Evolutionary conservation across 192 early-diverging fungal genomes (phyloP).

Genomic region (Mortierella alpina): DNA sequence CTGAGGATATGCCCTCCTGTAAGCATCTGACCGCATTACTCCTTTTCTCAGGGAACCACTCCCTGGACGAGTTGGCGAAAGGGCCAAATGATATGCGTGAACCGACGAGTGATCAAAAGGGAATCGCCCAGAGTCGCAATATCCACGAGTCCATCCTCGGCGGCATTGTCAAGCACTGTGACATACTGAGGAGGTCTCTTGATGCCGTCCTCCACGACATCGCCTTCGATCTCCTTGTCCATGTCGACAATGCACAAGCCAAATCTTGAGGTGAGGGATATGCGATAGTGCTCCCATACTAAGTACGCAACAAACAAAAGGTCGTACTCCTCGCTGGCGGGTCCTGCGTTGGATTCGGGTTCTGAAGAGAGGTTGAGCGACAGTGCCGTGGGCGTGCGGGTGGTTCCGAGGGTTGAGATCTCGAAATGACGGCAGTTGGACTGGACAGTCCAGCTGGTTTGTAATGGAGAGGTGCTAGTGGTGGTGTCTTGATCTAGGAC

Average conservation of each 20-base stretch:
- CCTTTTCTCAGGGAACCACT: no score
- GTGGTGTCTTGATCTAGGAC: neutral
- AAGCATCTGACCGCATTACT: no score
- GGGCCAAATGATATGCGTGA: constrained; percentile 26
- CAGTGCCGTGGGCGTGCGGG: neutral
- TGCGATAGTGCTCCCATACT: constrained; percentile 40
- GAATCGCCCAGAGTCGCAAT: constrained; percentile 32
- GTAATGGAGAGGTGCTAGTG: neutral
- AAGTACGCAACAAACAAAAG: constrained; percentile 32
- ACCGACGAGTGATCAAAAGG: constrained; percentile 23
- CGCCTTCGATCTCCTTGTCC: constrained; percentile 15
- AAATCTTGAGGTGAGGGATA: constrained; percentile 16
- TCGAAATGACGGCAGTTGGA: constrained; percentile 19
- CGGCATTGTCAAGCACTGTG: constrained; percentile 9
- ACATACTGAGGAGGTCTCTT: constrained; percentile 9
- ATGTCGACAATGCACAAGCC: constrained; percentile 36
- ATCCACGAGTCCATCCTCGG: constrained; percentile 14
- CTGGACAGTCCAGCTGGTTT: neutral
- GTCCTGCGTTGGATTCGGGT: neutral
- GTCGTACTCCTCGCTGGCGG: neutral
- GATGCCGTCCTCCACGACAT: neutral
- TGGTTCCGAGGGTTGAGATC: constrained; percentile 3
- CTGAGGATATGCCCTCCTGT: no score
- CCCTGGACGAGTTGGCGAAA: constrained; percentile 3
- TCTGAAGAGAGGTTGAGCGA: neutral